These are phyloP conservation scores for Daucus carota DNA, from an alignment of 129 eudicot genomes.

Conservation along the genomic window DNA sequence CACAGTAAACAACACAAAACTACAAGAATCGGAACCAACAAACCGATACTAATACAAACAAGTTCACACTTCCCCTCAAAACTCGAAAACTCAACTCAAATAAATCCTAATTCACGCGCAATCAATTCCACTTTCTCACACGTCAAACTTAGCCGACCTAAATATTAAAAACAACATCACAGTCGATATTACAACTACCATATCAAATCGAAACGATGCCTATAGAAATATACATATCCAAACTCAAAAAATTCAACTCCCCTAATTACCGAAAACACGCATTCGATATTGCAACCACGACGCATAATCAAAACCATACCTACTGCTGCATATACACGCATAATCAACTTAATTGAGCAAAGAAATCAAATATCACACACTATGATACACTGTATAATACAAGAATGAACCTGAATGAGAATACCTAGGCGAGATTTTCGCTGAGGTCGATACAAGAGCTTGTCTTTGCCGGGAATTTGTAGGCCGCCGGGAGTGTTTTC, in stretches of 20 bases:
- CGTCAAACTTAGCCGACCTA: background rate
- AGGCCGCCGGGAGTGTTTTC: constrained; percentile 48
- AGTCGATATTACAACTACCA: background rate
- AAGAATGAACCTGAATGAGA: no score
- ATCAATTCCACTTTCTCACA: background rate
- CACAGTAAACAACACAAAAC: background rate
- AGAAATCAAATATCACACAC: no score
- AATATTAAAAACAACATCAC: background rate
- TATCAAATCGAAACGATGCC: background rate
- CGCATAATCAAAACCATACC: background rate
- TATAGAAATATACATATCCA: no score
- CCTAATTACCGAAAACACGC: background rate
- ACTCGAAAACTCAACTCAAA: background rate
- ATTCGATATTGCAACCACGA: background rate
- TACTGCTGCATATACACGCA: no score
- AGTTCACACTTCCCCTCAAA: background rate
- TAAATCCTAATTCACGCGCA: background rate
- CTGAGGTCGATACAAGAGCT: constrained; percentile 47
- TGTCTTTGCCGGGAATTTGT: constrained; percentile 52
- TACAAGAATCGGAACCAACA: background rate
- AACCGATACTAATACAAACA: background rate
- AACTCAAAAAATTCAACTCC: background rate
- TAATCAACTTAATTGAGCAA: background rate
- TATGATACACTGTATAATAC: no score
- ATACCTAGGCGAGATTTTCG: constrained; percentile 63